Conservation (phyloP, 2,329 filamentous ascomycete species). For the Trichophyton rubrum region DNA sequence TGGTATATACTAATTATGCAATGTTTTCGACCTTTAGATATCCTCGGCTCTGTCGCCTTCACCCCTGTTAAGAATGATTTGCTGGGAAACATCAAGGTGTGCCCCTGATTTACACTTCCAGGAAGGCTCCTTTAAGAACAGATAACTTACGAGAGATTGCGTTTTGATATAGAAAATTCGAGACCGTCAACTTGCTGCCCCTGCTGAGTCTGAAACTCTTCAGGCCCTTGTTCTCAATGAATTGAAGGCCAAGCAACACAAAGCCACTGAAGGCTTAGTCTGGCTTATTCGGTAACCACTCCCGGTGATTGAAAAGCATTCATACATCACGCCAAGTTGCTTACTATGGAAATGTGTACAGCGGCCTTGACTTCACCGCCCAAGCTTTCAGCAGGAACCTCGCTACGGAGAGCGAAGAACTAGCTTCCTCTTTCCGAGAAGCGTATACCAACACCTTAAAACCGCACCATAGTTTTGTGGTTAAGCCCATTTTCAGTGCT, state of each 20-base stretch:
- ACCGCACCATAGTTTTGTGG: conserved; percentile 74
- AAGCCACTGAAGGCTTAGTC: conserved; percentile 74
- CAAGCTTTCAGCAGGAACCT: conserved; percentile 71
- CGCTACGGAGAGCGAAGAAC: conserved; percentile 53
- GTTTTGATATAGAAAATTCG: conserved; percentile 56
- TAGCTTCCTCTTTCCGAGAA: conserved; percentile 71
- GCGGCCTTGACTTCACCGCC: conserved; percentile 86
- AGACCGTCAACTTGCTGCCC: conserved; percentile 65
- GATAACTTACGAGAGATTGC: not conserved
- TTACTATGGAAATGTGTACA: conserved; percentile 25
- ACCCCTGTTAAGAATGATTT: conserved; percentile 85
- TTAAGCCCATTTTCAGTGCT: conserved; percentile 85
- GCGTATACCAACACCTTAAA: conserved; percentile 83
- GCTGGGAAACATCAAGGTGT: conserved; percentile 77
- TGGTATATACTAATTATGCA: not conserved
- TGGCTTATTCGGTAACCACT: conserved; percentile 70
- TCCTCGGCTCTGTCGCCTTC: conserved; percentile 61
- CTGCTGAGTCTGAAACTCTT: conserved; percentile 65
- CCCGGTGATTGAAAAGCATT: not conserved
- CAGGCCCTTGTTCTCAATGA: conserved; percentile 80
- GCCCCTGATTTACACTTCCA: conserved; percentile 9
- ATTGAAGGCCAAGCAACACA: conserved; percentile 78
- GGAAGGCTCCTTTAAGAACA: not conserved
- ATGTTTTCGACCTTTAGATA: conserved; percentile 31
- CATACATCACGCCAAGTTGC: not conserved